phyloP scores from a whole-genome alignment of 208 protist species.

The Trichomonas gallinae region DNA sequence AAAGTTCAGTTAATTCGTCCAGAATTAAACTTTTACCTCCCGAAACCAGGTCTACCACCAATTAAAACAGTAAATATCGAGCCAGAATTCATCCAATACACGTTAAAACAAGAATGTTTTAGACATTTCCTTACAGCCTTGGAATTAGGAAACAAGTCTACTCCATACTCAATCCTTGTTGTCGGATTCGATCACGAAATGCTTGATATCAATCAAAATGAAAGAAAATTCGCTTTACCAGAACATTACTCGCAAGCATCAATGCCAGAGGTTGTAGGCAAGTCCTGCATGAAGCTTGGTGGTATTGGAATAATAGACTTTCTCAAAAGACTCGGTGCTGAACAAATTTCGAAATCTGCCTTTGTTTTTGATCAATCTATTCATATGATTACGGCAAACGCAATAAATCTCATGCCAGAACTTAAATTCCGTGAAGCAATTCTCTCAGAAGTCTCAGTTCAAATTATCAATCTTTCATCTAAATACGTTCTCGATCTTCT shows the following conservation, averaged over 20 bases:
- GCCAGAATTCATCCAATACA: background rate
- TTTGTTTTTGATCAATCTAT: background rate
- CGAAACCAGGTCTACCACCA: background rate
- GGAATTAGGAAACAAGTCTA: too few relatives aligned
- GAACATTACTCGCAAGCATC: background rate
- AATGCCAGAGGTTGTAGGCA: background rate
- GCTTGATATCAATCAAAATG: background rate
- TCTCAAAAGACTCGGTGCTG: background rate
- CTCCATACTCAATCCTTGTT: background rate
- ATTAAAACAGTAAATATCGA: background rate
- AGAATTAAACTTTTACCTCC: background rate
- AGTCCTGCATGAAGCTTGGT: background rate
- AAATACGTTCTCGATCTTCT: background rate
- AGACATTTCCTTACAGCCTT: background rate
- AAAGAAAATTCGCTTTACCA: background rate
- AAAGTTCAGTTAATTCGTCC: background rate
- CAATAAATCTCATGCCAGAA: background rate
- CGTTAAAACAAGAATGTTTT: background rate
- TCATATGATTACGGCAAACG: background rate
- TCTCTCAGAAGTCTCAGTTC: background rate
- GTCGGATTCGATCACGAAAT: background rate
- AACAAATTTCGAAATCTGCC: background rate
- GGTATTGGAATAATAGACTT: background rate
- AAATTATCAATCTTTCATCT: background rate
- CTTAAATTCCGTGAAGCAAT: background rate